Percentiles rank a stretch among this genome's conserved stretches.
phyloP scores from a whole-genome alignment of 257 asterid genomes.

The Echium plantagineum region DNA sequence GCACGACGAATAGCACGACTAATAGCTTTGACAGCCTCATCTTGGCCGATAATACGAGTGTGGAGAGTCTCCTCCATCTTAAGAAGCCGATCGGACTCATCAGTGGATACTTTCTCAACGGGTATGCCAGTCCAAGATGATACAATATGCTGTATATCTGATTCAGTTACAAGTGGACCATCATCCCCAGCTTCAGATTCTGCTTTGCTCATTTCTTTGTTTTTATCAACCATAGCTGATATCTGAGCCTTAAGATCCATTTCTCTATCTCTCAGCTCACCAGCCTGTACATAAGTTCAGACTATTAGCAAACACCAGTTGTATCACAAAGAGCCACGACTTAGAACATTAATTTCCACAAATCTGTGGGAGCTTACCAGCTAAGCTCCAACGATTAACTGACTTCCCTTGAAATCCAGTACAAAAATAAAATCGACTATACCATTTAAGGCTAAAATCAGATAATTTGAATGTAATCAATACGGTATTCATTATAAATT shows the following conservation, averaged over 20 bases:
- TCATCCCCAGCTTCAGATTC: slow-evolving; percentile 76
- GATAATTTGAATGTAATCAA: too few species aligned
- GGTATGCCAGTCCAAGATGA: slow-evolving; percentile 37
- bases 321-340: background rate
- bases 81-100: slow-evolving; percentile 35
- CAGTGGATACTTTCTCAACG: slow-evolving; percentile 23
- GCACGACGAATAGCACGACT: slow-evolving; percentile 79
- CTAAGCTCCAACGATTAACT: too few species aligned
- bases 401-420: too few species aligned
- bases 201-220: slow-evolving; percentile 90
- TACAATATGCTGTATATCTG: slow-evolving; percentile 23
- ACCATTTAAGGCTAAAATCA: too few species aligned
- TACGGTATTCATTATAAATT: too few species aligned
- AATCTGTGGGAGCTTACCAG: background rate
- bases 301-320: background rate
- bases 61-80: slow-evolving; percentile 32
- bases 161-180: slow-evolving; percentile 50
- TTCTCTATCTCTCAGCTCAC: slow-evolving; percentile 89
- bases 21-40: slow-evolving; percentile 71
- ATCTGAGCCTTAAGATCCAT: slow-evolving; percentile 95
- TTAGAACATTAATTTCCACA: slow-evolving; percentile 10
- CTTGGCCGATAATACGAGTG: slow-evolving; percentile 59
- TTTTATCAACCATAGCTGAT: slow-evolving; percentile 70
- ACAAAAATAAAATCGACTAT: too few species aligned
- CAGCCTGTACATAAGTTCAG: slow-evolving; percentile 46